Evolutionary conservation across 306 rosid species (phyloP).

Genomic region (Potentilla sterilis): DNA sequence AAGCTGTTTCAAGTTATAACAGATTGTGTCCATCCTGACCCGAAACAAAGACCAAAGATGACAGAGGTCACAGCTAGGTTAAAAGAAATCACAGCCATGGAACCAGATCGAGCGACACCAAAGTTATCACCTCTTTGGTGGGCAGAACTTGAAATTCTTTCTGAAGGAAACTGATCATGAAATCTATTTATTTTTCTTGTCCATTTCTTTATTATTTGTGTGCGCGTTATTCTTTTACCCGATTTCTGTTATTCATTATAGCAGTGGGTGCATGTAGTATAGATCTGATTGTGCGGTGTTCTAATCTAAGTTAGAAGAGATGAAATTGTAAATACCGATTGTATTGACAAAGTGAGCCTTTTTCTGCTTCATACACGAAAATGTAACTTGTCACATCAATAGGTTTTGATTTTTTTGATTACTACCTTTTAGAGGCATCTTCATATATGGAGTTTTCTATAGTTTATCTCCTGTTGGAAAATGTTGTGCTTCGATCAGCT

Average conservation of each 20-base stretch:
- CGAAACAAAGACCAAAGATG: slow-evolving; percentile 58
- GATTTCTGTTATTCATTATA: slow-evolving; percentile 33
- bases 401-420: slow-evolving; percentile 1
- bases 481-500: neutral
- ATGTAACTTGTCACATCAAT: slow-evolving; percentile 5
- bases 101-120: slow-evolving; percentile 73
- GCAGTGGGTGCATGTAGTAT: slow-evolving; percentile 20
- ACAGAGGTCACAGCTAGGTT: slow-evolving; percentile 50
- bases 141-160: slow-evolving; percentile 88
- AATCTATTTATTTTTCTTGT: slow-evolving; percentile 18
- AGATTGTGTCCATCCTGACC: slow-evolving; percentile 50
- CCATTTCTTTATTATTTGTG: neutral
- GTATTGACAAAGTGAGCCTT: slow-evolving; percentile 3
- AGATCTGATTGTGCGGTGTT: slow-evolving; percentile 5
- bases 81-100: slow-evolving; percentile 67
- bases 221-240: slow-evolving; percentile 7
- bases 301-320: slow-evolving; percentile 12
- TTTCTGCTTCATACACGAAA: neutral
- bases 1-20: slow-evolving; percentile 51
- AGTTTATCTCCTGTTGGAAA: neutral
- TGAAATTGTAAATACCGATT: slow-evolving; percentile 22
- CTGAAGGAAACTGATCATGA: slow-evolving; percentile 46
- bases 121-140: slow-evolving; percentile 92
- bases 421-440: neutral
- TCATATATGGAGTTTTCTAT: neutral